Percentiles rank a stretch among this genome's conserved stretches.
These are phyloP conservation scores for Pezicula radicicola DNA, from an alignment of 2,329 filamentous ascomycete genomes.

Conservation along the genomic window DNA sequence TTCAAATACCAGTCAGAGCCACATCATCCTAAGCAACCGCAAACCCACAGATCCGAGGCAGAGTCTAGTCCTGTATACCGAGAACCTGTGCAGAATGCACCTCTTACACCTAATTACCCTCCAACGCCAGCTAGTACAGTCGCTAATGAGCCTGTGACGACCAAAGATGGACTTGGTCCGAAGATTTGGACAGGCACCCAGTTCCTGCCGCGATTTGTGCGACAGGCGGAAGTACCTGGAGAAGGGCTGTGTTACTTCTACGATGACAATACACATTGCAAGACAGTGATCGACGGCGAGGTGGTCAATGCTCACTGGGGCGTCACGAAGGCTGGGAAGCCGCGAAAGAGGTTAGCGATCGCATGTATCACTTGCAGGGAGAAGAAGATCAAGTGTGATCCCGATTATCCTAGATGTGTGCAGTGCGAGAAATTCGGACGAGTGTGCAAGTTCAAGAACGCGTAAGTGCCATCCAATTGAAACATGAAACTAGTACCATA, in stretches of 20 bases:
- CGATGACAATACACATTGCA: slow-evolving; percentile 80
- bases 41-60: slow-evolving; percentile 15
- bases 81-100: slow-evolving; percentile 14
- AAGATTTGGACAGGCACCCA: slow-evolving; percentile 70
- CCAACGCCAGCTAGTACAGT: slow-evolving; percentile 20
- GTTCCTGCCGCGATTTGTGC: slow-evolving; percentile 63
- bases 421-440: slow-evolving; percentile 92
- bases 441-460: slow-evolving; percentile 80
- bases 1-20: slow-evolving; percentile 21
- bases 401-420: slow-evolving; percentile 80
- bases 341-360: slow-evolving; percentile 84
- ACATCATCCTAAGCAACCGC: slow-evolving; percentile 11
- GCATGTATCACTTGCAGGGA: slow-evolving; percentile 92
- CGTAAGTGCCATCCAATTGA: slow-evolving; percentile 53
- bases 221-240: slow-evolving; percentile 65
- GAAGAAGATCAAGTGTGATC: slow-evolving; percentile 97
- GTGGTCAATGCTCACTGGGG: slow-evolving; percentile 90
- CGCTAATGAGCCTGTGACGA: slow-evolving; percentile 22
- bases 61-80: slow-evolving; percentile 20
- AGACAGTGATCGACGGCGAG: slow-evolving; percentile 81
- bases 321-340: slow-evolving; percentile 90
- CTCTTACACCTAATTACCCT: slow-evolving; percentile 18
- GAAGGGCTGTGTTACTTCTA: slow-evolving; percentile 84
- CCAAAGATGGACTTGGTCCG: slow-evolving; percentile 60
- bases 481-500: background rate